A percentile compares a stretch with the other conserved stretches of the same genome.
phyloP scores from a whole-genome alignment of 176 grass and related monocot species.

The Paspalum notatum region DNA sequence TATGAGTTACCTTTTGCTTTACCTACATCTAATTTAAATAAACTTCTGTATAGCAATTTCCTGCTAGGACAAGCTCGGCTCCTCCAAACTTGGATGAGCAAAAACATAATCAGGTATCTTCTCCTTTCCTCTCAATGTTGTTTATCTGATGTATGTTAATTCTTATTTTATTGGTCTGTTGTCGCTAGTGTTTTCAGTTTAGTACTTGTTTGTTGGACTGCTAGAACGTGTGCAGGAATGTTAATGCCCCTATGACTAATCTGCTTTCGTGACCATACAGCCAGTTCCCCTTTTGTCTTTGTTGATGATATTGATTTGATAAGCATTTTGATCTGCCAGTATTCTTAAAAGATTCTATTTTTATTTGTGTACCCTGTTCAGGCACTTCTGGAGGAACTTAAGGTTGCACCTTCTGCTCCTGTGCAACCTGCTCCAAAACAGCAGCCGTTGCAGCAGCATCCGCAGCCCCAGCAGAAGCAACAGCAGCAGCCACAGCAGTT shows the following conservation, averaged over 20 bases:
- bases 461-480: background rate
- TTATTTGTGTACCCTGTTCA: conserved; percentile 38
- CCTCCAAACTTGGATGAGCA: conserved; percentile 97
- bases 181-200: background rate
- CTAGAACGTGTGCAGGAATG: background rate
- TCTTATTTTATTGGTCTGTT: conserved; percentile 1
- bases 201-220: conserved; percentile 22
- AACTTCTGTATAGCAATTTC: conserved; percentile 60
- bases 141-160: background rate
- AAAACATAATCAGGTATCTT: conserved; percentile 83
- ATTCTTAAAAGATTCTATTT: conserved; percentile 26
- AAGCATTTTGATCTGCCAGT: background rate
- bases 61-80: conserved; percentile 94
- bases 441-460: conserved; percentile 41
- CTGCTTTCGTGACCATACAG: background rate
- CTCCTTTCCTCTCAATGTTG: background rate
- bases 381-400: conserved; percentile 51
- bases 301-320: conserved; percentile 10
- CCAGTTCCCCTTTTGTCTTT: conserved; percentile 10
- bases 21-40: background rate
- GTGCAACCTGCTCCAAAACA: conserved; percentile 59
- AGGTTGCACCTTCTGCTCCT: conserved; percentile 43
- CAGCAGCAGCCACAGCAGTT: conserved; percentile 20
- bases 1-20: conserved; percentile 11
- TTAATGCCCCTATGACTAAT: background rate